Conservation (phyloP, 345 rosid genomes). For the Hibiscus trionum region DNA sequence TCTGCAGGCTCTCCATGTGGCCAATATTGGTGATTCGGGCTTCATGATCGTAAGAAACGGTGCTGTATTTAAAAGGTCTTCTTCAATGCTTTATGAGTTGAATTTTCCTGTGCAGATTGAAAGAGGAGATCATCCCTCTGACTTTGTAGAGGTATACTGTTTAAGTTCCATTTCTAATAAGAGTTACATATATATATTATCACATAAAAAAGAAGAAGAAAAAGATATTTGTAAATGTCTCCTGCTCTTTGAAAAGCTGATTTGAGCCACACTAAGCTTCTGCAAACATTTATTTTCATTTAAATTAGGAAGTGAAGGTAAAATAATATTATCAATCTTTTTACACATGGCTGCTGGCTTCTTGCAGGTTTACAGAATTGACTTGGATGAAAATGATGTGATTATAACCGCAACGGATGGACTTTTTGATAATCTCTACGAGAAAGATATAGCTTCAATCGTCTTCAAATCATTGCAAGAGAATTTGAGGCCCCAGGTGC, state of each 20-base stretch:
- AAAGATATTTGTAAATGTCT: not conserved
- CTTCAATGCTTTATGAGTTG: conserved; percentile 61
- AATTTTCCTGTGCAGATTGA: conserved; percentile 51
- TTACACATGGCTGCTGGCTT: not conserved
- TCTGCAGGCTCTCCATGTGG: conserved; percentile 58
- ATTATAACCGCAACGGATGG: conserved; percentile 60
- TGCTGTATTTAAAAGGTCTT: conserved; percentile 39
- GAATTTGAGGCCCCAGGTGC: conserved; percentile 50
- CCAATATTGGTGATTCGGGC: conserved; percentile 72
- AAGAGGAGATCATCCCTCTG: conserved; percentile 37
- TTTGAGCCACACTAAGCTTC: not conserved
- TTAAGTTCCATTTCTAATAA: not conserved
- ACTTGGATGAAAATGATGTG: conserved; percentile 52
- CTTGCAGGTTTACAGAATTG: conserved; percentile 46
- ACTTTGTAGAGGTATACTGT: conserved; percentile 47
- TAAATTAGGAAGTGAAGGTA: not conserved
- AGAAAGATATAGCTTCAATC: conserved; percentile 49
- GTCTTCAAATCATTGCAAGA: conserved; percentile 37
- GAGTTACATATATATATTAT: not conserved
- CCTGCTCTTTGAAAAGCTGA: not conserved
- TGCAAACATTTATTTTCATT: not conserved
- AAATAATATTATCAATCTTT: not conserved
- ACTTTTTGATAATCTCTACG: conserved; percentile 69
- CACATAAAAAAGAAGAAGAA: not conserved
- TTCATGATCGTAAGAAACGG: conserved; percentile 58